Conservation (phyloP, 257 asterid species). For the Mitragyna speciosa region DNA sequence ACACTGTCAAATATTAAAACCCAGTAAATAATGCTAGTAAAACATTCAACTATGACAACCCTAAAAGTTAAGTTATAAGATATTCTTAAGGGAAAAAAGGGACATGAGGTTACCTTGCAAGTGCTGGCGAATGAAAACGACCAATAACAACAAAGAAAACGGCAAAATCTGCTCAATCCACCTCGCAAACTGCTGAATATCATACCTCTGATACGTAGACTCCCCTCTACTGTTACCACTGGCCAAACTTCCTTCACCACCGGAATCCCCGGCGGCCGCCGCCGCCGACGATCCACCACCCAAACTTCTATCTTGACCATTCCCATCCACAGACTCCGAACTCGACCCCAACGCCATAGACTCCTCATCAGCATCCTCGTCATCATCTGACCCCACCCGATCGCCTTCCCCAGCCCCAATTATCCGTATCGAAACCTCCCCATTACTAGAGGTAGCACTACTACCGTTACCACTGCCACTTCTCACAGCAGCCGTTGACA, state of each 20-base stretch:
- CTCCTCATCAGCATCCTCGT: constrained; percentile 37
- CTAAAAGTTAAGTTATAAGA: background rate
- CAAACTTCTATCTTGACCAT: constrained; percentile 17
- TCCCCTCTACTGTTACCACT: constrained; percentile 28
- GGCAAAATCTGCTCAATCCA: constrained; percentile 95
- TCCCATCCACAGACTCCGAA: constrained; percentile 18
- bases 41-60: background rate
- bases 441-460: constrained; percentile 31
- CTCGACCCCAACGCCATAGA: constrained; percentile 3
- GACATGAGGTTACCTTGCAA: constrained; percentile 62
- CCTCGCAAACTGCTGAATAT: constrained; percentile 78
- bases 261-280: constrained; percentile 11
- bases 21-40: background rate
- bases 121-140: constrained; percentile 92
- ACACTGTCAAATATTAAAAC: background rate
- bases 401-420: constrained; percentile 43
- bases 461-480: constrained; percentile 21
- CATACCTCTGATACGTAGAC: constrained; percentile 67
- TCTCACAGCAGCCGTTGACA: constrained; percentile 4
- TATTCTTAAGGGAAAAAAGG: background rate
- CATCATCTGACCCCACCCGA: constrained; percentile 31
- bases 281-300: constrained; percentile 11
- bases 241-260: constrained; percentile 20
- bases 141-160: constrained; percentile 69
- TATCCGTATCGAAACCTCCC: constrained; percentile 83